A percentile compares a stretch with the other conserved stretches of the same genome.
phyloP scores from a whole-genome alignment of 2,329 filamentous ascomycete genomes.

The Colletotrichum sp. region DNA sequence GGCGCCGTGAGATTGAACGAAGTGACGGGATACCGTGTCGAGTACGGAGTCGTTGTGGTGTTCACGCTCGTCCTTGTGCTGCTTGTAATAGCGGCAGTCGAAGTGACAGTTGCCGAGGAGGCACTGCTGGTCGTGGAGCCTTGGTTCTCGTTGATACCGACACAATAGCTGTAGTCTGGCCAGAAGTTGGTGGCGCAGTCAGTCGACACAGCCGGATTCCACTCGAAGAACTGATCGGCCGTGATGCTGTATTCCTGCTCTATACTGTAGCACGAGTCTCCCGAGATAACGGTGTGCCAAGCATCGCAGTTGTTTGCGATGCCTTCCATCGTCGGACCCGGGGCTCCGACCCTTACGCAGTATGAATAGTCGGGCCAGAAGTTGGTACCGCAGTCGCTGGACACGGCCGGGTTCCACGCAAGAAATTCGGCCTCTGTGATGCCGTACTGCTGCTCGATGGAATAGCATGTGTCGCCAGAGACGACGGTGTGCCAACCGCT shows the following conservation, averaged over 20 bases:
- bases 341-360: not conserved
- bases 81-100: not conserved
- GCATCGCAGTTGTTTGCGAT: not conserved
- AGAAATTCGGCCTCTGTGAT: constrained; percentile 30
- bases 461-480: constrained; percentile 24
- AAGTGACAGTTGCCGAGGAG: not conserved
- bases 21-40: constrained; percentile 4
- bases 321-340: not conserved
- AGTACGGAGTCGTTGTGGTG: not conserved
- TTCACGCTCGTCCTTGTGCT: constrained; percentile 9
- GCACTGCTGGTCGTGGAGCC: not conserved
- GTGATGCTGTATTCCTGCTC: not conserved
- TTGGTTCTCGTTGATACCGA: constrained; percentile 19
- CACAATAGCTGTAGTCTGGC: constrained; percentile 29
- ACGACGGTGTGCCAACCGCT: constrained; percentile 18
- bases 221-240: not conserved
- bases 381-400: not conserved
- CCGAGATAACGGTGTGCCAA: not conserved
- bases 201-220: not conserved
- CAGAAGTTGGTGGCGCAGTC: constrained; percentile 29
- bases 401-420: not conserved
- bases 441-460: constrained; percentile 13
- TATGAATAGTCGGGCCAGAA: not conserved
- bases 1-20: constrained; percentile 1
- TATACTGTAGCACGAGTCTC: not conserved